phyloP scores from a whole-genome alignment of 1,139 yeast species.

The Hanseniaspora gamundiae region DNA sequence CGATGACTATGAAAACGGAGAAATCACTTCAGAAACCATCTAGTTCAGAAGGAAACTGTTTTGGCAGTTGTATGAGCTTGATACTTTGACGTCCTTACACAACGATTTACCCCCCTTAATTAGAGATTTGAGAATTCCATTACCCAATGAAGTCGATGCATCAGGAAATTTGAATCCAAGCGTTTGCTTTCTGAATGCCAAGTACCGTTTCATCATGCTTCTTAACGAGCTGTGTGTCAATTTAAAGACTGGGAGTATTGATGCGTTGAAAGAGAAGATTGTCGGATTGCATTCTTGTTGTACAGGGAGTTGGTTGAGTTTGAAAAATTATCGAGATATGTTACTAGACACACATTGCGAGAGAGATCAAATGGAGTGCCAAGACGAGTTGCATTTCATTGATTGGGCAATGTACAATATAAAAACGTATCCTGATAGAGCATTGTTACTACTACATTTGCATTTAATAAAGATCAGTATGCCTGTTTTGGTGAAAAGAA shows the following conservation, averaged over 20 bases:
- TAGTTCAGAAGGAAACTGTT: constrained; percentile 45
- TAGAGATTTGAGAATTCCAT: constrained; percentile 43
- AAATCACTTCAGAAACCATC: constrained; percentile 11
- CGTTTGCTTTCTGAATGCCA: constrained; percentile 36
- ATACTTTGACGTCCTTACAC: constrained; percentile 45
- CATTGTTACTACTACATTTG: constrained; percentile 42
- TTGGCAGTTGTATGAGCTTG: constrained; percentile 57
- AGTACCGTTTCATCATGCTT: constrained; percentile 40
- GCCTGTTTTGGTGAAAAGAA: constrained; percentile 8
- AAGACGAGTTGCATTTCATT: constrained; percentile 34
- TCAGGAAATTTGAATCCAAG: constrained; percentile 9
- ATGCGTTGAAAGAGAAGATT: constrained; percentile 36
- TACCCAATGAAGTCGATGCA: constrained; percentile 34
- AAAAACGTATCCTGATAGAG: constrained; percentile 44
- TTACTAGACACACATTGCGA: constrained; percentile 1
- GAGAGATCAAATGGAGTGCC: constrained; percentile 18
- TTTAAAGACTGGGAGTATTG: constrained; percentile 27
- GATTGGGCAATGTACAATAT: constrained; percentile 37
- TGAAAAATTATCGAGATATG: constrained; percentile 16
- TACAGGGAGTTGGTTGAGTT: constrained; percentile 32
- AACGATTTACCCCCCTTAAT: constrained; percentile 48
- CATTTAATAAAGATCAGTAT: constrained; percentile 29
- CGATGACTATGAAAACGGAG: no score
- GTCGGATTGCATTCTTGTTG: constrained; percentile 38
- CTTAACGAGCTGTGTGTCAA: constrained; percentile 37